Evolutionary conservation across 1,284 basidiomycete species (phyloP).

Genomic region (Ustilago trichophora): DNA sequence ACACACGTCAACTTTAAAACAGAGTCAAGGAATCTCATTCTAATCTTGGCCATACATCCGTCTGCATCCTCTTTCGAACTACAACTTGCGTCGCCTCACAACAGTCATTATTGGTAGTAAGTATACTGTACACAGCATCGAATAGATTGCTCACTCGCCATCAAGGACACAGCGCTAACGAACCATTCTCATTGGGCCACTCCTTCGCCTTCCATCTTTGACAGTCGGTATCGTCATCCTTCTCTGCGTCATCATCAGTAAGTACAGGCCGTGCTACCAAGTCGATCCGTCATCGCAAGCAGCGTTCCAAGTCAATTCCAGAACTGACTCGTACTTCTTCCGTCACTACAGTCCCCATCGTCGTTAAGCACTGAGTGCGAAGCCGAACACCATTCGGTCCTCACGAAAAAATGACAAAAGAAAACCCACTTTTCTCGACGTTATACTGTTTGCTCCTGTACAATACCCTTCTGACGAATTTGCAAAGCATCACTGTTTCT

Average conservation of each 20-base stretch:
- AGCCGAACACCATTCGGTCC: not conserved
- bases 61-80: too few relatives aligned
- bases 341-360: constrained; percentile 47
- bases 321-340: too few relatives aligned
- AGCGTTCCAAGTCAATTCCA: too few relatives aligned
- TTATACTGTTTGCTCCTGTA: constrained; percentile 30
- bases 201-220: not conserved
- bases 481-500: constrained; percentile 11
- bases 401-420: constrained; percentile 3
- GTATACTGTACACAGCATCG: not conserved
- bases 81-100: not conserved
- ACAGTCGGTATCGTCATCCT: constrained; percentile 63
- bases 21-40: not conserved
- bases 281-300: too few relatives aligned
- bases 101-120: constrained; percentile 43
- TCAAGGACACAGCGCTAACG: too few relatives aligned
- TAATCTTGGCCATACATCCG: too few relatives aligned
- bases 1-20: too few relatives aligned
- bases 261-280: constrained; percentile 16
- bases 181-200: not conserved
- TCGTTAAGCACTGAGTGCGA: constrained; percentile 46
- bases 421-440: too few relatives aligned
- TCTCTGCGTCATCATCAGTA: constrained; percentile 65
- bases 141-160: too few relatives aligned
- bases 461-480: constrained; percentile 25